Evolutionary conservation across 768 basidiomycete genomes (phyloP).

Genomic region (Leccinum variicolor): DNA sequence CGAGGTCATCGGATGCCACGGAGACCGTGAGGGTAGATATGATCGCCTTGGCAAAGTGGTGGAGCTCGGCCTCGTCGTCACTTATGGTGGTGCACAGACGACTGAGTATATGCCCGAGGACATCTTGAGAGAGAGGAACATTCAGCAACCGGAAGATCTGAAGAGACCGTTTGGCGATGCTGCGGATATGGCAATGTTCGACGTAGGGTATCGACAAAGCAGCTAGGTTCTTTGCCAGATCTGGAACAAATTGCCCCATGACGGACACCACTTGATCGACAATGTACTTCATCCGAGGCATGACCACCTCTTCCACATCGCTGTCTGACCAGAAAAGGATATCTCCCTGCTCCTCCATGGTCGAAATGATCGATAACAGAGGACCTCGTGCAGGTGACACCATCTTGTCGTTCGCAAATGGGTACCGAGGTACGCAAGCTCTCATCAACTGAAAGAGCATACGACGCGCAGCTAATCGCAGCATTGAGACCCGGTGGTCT

Average conservation of each 20-base stretch:
- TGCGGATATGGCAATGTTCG: conserved; percentile 81
- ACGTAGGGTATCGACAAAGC: conserved; percentile 80
- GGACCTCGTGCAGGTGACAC: conserved; percentile 43
- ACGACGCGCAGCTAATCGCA: conserved; percentile 68
- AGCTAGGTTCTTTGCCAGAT: conserved; percentile 75
- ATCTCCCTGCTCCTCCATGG: conserved; percentile 58
- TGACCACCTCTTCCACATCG: conserved; percentile 50
- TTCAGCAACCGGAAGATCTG: conserved; percentile 85
- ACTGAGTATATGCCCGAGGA: conserved; percentile 77
- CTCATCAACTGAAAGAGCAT: conserved; percentile 85
- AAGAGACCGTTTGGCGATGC: conserved; percentile 82
- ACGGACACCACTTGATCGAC: conserved; percentile 64
- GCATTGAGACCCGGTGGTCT: conserved; percentile 68
- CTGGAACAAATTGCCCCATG: conserved; percentile 65
- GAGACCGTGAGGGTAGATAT: conserved; percentile 69
- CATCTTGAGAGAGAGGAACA: conserved; percentile 64
- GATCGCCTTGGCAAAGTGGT: conserved; percentile 81
- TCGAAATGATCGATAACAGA: conserved; percentile 48
- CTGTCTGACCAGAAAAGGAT: conserved; percentile 70
- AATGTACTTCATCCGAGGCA: conserved; percentile 66
- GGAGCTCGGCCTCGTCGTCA: conserved; percentile 70
- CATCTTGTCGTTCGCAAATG: conserved; percentile 62
- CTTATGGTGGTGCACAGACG: conserved; percentile 83
- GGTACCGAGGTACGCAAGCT: conserved; percentile 76
- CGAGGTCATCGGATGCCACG: conserved; percentile 52